Percentiles rank a stretch among this genome's conserved stretches.
Conservation (phyloP, 192 early-diverging fungal species). For the Coemansia asiatica region DNA sequence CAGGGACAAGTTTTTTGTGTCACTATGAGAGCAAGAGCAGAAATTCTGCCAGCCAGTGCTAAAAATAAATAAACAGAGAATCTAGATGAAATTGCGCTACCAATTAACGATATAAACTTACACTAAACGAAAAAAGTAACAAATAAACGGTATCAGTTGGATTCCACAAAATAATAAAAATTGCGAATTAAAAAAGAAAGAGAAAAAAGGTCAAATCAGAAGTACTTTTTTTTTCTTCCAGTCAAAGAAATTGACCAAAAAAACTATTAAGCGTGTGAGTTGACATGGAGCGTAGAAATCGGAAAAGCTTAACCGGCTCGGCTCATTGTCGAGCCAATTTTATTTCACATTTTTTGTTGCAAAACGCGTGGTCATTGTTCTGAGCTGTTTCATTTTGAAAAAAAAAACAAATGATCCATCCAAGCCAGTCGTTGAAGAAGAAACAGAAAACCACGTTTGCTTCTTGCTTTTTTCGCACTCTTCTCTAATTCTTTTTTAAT, state of each 20-base stretch:
- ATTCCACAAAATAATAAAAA: background rate
- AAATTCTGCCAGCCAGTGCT: background rate
- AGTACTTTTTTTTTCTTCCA: background rate
- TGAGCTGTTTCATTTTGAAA: background rate
- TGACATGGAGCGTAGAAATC: background rate
- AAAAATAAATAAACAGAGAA: background rate
- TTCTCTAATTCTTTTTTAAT: background rate
- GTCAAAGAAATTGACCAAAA: constrained; percentile 14
- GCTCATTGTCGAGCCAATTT: background rate
- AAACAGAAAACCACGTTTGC: background rate
- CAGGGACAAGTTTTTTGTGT: background rate
- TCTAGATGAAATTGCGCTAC: background rate
- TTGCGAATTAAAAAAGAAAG: background rate
- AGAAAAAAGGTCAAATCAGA: background rate
- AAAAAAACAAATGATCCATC: background rate
- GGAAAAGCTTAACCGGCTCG: background rate
- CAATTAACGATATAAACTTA: constrained; percentile 2
- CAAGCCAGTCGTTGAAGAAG: background rate
- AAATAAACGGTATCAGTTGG: background rate
- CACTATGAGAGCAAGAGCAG: background rate
- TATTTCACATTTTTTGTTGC: constrained; percentile 4
- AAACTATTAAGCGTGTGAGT: constrained; percentile 3
- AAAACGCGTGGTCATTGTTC: background rate
- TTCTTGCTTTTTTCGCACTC: background rate
- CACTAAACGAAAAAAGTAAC: constrained; percentile 1